Evolutionary conservation across 116 monocot genomes (phyloP), one percentile per base, ranked within the genome.

Genomic region (Trichopus zeylanicus): DNA sequence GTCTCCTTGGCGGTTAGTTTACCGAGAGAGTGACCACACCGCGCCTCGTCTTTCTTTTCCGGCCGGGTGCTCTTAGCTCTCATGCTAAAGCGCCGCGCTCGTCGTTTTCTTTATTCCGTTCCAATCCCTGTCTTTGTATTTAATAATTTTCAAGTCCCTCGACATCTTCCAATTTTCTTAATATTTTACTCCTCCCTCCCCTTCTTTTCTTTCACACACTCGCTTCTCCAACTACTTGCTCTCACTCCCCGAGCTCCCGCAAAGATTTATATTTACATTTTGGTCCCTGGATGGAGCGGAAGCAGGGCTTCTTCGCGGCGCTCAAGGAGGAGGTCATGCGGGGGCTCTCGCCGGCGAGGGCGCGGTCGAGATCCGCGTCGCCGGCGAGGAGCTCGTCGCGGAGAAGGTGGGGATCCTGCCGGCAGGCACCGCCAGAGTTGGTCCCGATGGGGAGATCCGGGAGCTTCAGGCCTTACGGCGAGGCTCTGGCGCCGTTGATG

Each of bases 251-350:
- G 42, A 18, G 42, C 4, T n/a, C 42, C 42, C n/a, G 1, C 18
- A 16, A 10, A 42, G 13, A 42, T n/a, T n/a, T 42, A 16, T 42
- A 16, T 16, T 42, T 42, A 18, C 42, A 15, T 16, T 13, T 42
- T 42, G 42, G 16, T 42, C 7, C 42, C 42, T 18, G 42, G 42
- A 42, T 42, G 80, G 80, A 81, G 55, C 61, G 30, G 67, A 75
- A 76, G 81, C 71, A 71, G 35, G 81, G 75, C 19, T 81, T 81
- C 75, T 72, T 81, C 49, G 57, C 80, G 23, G 67, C 56, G 54
- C 26, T 79, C 26, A 69, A 62, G 73, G 68, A 78, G 35, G 78
- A 73, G 65, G 66, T 79, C 15, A 52, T 61, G 18, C 29, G 75
- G 37, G 81, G 75, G 29, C 38, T 81, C 2, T 69, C 81, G 19